Evolutionary conservation across 2,329 filamentous ascomycete genomes (phyloP).

Genomic region (Stagonosporopsis vannaccii): DNA sequence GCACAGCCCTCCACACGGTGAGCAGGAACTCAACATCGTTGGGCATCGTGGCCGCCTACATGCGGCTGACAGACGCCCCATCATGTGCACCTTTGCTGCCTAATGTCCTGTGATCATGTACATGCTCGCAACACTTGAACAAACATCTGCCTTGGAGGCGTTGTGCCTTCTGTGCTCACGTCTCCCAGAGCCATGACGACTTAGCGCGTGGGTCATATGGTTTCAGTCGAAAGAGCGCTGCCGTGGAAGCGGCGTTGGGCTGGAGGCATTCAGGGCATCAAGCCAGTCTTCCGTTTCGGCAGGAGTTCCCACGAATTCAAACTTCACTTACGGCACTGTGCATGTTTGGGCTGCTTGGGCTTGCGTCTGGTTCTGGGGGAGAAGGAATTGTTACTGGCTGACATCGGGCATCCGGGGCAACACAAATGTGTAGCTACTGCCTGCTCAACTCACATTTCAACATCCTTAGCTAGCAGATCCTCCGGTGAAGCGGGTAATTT

Average conservation of each 20-base stretch:
- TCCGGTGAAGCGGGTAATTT: not conserved
- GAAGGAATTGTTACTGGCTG: not conserved
- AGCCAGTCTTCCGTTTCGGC: too few species aligned
- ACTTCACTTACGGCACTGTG: too few species aligned
- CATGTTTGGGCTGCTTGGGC: not conserved
- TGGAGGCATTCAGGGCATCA: too few species aligned
- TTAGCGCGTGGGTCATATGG: not conserved
- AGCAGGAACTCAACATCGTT: not conserved
- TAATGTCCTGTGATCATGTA: not conserved
- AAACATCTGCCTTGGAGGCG: not conserved
- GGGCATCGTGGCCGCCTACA: not conserved
- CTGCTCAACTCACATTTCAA: not conserved
- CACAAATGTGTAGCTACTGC: not conserved
- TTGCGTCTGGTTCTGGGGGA: not conserved
- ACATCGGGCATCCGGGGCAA: not conserved
- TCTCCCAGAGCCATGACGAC: not conserved
- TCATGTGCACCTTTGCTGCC: constrained; percentile 1
- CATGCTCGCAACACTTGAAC: not conserved
- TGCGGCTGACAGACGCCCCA: constrained; percentile 14
- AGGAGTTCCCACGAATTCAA: too few species aligned
- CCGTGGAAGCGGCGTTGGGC: too few species aligned
- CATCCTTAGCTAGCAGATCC: not conserved
- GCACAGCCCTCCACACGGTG: constrained; percentile 10
- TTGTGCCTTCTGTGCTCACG: not conserved
- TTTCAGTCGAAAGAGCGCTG: too few species aligned